phyloP scores from a whole-genome alignment of 2,329 filamentous ascomycete genomes.

The Rutstroemia sp. region DNA sequence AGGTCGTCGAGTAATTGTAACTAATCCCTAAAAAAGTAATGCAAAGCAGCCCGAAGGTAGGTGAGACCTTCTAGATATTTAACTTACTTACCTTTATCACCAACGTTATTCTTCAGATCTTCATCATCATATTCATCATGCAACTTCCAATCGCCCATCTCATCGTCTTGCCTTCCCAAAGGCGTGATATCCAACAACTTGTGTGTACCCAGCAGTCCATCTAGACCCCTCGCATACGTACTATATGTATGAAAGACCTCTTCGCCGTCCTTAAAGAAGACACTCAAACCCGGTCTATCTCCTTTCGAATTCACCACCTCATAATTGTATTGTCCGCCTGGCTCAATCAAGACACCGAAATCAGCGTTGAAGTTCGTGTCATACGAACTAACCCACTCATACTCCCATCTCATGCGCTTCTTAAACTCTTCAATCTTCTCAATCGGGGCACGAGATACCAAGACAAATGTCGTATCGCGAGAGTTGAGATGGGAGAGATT shows the following conservation, averaged over 20 bases:
- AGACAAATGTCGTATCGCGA: constrained; percentile 33
- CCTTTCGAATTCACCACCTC: constrained; percentile 12
- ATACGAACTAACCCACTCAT: constrained; percentile 35
- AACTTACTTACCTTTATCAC: too few species aligned
- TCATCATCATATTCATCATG: constrained; percentile 16
- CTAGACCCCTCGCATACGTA: constrained; percentile 29
- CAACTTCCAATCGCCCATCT: constrained; percentile 9
- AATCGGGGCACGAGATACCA: constrained; percentile 34
- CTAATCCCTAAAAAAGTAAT: too few species aligned
- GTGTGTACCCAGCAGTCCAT: constrained; percentile 28
- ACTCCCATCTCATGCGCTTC: constrained; percentile 34
- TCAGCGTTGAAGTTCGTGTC: constrained; percentile 35
- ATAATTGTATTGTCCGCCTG: constrained; percentile 13
- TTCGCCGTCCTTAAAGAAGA: constrained; percentile 30
- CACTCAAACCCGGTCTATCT: constrained; percentile 33
- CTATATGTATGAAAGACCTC: constrained; percentile 35
- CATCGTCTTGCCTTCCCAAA: constrained; percentile 28
- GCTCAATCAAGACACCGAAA: constrained; percentile 32
- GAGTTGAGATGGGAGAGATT: constrained; percentile 31
- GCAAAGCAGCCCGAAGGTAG: too few species aligned
- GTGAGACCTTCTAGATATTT: too few species aligned
- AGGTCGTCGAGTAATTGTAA: too few species aligned
- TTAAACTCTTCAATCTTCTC: constrained; percentile 33
- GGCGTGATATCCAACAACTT: constrained; percentile 31
- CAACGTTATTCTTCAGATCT: neutral